Percentiles rank a stretch among this genome's conserved stretches.
Evolutionary conservation across 1,284 basidiomycete species (phyloP).

Genomic region (Calocybe gambosa): DNA sequence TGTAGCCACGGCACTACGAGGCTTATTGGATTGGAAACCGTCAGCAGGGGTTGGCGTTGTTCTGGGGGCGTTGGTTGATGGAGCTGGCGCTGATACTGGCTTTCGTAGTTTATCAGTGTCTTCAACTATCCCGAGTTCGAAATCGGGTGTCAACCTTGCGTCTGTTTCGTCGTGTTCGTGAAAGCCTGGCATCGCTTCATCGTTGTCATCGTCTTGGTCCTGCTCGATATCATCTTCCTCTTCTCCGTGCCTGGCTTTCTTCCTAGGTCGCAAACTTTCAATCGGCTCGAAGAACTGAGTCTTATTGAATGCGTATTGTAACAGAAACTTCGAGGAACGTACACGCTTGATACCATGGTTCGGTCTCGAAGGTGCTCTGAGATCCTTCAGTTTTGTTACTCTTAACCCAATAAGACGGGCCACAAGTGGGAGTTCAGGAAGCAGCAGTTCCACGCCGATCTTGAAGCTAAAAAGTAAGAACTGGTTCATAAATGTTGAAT

Average conservation of each 20-base stretch:
- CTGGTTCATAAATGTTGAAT: background rate
- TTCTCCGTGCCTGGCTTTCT: conserved; percentile 28
- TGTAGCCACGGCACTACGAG: conserved; percentile 1
- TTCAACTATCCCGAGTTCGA: conserved; percentile 7
- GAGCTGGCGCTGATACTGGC: background rate
- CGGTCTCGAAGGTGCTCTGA: conserved; percentile 43
- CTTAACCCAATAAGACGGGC: conserved; percentile 79
- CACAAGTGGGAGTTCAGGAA: conserved; percentile 71
- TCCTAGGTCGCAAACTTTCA: conserved; percentile 27
- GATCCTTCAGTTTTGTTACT: conserved; percentile 80
- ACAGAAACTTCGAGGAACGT: conserved; percentile 17
- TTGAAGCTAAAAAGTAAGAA: conserved; percentile 24
- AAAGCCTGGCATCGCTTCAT: conserved; percentile 47
- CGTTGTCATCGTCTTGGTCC: conserved; percentile 12
- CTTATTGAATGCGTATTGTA: background rate
- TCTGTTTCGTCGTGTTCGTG: conserved; percentile 44
- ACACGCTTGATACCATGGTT: conserved; percentile 59
- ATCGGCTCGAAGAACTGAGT: conserved; percentile 51
- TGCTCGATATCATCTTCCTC: conserved; percentile 5
- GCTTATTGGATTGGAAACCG: background rate
- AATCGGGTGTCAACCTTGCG: conserved; percentile 18
- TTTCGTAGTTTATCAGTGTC: conserved; percentile 7
- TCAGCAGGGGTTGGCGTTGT: background rate
- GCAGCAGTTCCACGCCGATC: conserved; percentile 79
- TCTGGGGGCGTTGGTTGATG: background rate